These are phyloP conservation scores for Domatiomyces catenatus DNA, from an alignment of 2,329 filamentous ascomycete genomes.

Conservation along the genomic window DNA sequence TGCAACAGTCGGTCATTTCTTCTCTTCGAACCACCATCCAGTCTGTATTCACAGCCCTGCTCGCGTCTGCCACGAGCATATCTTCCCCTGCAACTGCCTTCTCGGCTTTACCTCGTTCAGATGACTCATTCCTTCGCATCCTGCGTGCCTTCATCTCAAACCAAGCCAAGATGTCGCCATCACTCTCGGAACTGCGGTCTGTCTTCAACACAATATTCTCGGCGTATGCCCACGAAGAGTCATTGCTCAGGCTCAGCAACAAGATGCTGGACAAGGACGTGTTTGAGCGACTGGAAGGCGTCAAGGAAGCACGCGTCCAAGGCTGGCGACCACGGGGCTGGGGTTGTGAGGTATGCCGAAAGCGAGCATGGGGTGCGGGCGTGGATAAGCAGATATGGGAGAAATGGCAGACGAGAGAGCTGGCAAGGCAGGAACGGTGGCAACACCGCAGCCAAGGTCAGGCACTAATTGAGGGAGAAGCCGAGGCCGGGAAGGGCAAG, in stretches of 20 bases:
- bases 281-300: constrained; percentile 65
- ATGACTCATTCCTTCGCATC: constrained; percentile 73
- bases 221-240: constrained; percentile 89
- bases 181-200: constrained; percentile 67
- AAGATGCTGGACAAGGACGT: constrained; percentile 75
- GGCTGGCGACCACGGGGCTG: constrained; percentile 83
- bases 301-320: constrained; percentile 57
- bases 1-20: not conserved
- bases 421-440: constrained; percentile 18
- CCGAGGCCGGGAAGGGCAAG: constrained; percentile 7
- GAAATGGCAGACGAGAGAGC: constrained; percentile 55
- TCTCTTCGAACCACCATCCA: constrained; percentile 70
- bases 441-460: constrained; percentile 3
- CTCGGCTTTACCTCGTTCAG: constrained; percentile 23
- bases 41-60: constrained; percentile 73
- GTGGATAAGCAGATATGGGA: constrained; percentile 63
- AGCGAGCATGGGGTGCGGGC: constrained; percentile 76
- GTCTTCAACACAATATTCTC: constrained; percentile 84
- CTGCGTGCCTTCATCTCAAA: constrained; percentile 75
- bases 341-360: constrained; percentile 72
- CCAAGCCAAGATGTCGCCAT: constrained; percentile 67
- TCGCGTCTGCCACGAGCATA: constrained; percentile 52
- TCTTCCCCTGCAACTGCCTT: constrained; percentile 18
- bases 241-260: constrained; percentile 71
- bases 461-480: constrained; percentile 3